Base-by-base conservation (phyloP, 2,329 filamentous ascomycete genomes). In the Bisporella sp. region DNA sequence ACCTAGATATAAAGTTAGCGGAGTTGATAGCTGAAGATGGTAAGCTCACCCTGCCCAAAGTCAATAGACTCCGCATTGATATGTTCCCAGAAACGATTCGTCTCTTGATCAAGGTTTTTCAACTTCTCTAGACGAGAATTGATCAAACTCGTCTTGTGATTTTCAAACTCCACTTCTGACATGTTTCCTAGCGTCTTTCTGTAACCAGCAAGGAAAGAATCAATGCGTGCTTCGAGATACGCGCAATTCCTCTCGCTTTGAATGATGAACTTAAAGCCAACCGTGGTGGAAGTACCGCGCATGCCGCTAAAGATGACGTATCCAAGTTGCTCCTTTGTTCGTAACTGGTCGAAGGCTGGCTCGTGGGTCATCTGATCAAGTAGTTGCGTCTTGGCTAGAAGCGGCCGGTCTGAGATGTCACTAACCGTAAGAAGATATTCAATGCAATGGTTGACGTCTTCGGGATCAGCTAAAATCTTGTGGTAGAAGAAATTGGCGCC, bases 21-120 rank as follows among this genome's bases (percentile, higher is more conserved):
- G 29, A 31, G 21, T 5, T 30, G 21, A 9, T 55, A 56, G 39
- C 46, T 39, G 48, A 46, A 41, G 21, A 12, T n/a, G 12, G 31
- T 46, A 30, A 73, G 6, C 80, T 68, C 75, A 90, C 92, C 81
- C 65, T 87, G 82, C 62, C 89, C 78, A 68, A 97, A 99, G 68
- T 96, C 90, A 66, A 91, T 95, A 59, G 85, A 88, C 65, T 96
- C 91, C 48, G 78, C 87, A 46, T 81, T 79, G 59, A 99, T 89
- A 62, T 96, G 89, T 46, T 76, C 77, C 91, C 89, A 96, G 65
- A 95, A 85, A 43, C 89, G 79, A 49, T 76, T 78, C 5, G 84
- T 89, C 71, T 99, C 93, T 57, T 92, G 86, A 53, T 84, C 80
- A 44, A 99, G 73, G 58, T 96, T 97, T 76, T 96, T 96, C 60